Base-by-base conservation (phyloP, 2,329 filamentous ascomycete species). In the Metarhizium brunneum region DNA sequence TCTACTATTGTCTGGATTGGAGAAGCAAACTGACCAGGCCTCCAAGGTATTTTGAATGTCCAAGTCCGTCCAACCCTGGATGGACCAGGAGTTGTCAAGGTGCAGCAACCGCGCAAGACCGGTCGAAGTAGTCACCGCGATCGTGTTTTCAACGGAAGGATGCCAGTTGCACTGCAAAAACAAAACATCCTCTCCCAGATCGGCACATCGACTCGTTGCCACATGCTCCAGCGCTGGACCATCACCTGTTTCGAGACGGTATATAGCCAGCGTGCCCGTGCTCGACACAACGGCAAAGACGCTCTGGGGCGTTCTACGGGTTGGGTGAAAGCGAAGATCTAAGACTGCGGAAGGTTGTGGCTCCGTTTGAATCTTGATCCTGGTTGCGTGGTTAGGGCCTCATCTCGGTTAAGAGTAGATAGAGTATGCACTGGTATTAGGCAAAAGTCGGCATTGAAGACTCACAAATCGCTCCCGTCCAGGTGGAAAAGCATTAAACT, bases 301-400 rank as follows among this genome's bases (percentile, higher is more conserved):
- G 35, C 78, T 76, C 52, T 70, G 72, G 7, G 63, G 63, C 2
- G 64, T 60, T 53, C 71, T 65, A 1, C 47, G 54, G 5, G 50
- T 47, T 14, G 81, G 82, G 58, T 86, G 83, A 68, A 96, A 97
- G 62, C 92, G 89, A 35, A 96, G 75, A 67, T 96, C 92, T 54
- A 96, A 79, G 32, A 96, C 80, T 6, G 90, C 92, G 53, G 85
- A 90, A 4, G 84, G 80, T 25, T 88, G 83, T 5, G 74, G 64
- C 4, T 85, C 60, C 1, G 79, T 85, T 65, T 89, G 82, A 4
- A 86, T 64, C 55, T 54, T 50, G 32, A 38, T 48, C 36, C 60
- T 61, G 48, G 20, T 48, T 48, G 7, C 20, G 20, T 48, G 3
- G 25, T 48, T 30, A 48, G 42, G 25, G 25, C 25, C 10, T 6